Conservation (phyloP, 1,284 basidiomycete genomes). For the Papiliotrema nemorosa region DNA sequence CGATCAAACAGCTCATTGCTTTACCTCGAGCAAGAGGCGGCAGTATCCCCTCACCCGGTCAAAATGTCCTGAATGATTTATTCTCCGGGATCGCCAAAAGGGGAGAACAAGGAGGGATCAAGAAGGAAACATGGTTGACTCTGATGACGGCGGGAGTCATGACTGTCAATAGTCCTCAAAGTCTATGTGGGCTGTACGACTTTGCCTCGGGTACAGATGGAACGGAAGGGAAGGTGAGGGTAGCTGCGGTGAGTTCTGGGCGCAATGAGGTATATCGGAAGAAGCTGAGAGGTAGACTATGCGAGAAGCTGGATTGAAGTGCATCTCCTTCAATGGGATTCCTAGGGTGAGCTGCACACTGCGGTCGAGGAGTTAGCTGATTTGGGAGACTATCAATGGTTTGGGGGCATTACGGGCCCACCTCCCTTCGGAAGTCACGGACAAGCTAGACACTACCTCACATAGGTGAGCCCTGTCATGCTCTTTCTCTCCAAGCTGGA, state of each 20-base stretch:
- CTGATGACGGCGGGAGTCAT: slow-evolving; percentile 37
- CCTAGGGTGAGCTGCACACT: slow-evolving; percentile 62
- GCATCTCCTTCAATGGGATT: slow-evolving; percentile 74
- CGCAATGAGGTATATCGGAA: too few species aligned
- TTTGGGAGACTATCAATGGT: slow-evolving; percentile 69
- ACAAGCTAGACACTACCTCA: slow-evolving; percentile 62
- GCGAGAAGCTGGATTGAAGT: slow-evolving; percentile 91
- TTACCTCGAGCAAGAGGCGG: slow-evolving; percentile 27
- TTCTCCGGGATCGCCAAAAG: slow-evolving; percentile 31
- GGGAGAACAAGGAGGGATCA: slow-evolving; percentile 10
- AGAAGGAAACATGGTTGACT: slow-evolving; percentile 35
- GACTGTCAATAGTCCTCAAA: slow-evolving; percentile 44
- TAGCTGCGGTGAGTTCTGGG: slow-evolving; percentile 29
- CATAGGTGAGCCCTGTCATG: slow-evolving; percentile 58
- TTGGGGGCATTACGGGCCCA: slow-evolving; percentile 69
- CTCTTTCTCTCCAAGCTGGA: slow-evolving; percentile 5
- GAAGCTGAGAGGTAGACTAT: slow-evolving; percentile 55
- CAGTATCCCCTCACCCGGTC: slow-evolving; percentile 31
- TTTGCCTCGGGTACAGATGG: slow-evolving; percentile 19
- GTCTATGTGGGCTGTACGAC: slow-evolving; percentile 36
- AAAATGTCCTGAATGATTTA: slow-evolving; percentile 12
- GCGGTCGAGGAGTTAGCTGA: slow-evolving; percentile 5
- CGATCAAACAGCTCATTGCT: slow-evolving; percentile 42
- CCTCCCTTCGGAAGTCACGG: slow-evolving; percentile 73
- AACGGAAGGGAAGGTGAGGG: slow-evolving; percentile 8